These are phyloP conservation scores for Crithidia thermophila DNA, from an alignment of 208 protist species.

Conservation along the genomic window DNA sequence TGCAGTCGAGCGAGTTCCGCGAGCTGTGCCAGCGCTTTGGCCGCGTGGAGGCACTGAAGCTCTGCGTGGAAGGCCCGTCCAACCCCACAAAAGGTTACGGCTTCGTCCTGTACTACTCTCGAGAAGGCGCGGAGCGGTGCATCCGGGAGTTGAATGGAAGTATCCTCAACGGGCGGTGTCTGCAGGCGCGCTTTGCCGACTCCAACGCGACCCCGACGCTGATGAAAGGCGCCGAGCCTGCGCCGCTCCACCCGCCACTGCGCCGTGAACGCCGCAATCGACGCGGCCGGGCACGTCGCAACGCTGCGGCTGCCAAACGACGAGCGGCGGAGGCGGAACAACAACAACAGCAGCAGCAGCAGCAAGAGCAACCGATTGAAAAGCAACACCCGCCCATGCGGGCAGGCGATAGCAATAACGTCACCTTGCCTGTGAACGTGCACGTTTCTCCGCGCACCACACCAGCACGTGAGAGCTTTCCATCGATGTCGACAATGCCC, in stretches of 20 bases:
- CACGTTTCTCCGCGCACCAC: background rate
- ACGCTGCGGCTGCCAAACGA: too few relatives aligned
- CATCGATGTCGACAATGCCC: too few relatives aligned
- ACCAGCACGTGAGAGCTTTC: too few relatives aligned
- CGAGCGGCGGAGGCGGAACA: too few relatives aligned
- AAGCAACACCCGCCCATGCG: too few relatives aligned
- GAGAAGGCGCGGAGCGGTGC: constrained; percentile 48
- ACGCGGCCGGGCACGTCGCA: too few relatives aligned
- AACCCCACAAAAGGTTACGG: constrained; percentile 62
- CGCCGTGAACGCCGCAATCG: too few relatives aligned
- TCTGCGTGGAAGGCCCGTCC: constrained; percentile 47
- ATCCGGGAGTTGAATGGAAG: constrained; percentile 49
- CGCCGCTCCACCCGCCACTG: constrained; percentile 1
- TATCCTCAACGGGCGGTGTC: constrained; percentile 30
- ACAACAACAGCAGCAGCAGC: too few relatives aligned
- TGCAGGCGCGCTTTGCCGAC: constrained; percentile 63
- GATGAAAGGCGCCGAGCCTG: background rate
- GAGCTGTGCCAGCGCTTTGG: constrained; percentile 67
- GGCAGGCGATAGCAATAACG: too few relatives aligned
- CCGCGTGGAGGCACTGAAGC: constrained; percentile 68
- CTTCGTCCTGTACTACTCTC: constrained; percentile 68
- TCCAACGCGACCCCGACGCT: constrained; percentile 46
- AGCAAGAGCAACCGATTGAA: too few relatives aligned
- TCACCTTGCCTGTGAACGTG: background rate
- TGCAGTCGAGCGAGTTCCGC: constrained; percentile 56